Percentiles rank a stretch among this genome's conserved stretches.
Conservation (phyloP, 2,329 filamentous ascomycete genomes). For the Orbilia blumenaviensis region DNA sequence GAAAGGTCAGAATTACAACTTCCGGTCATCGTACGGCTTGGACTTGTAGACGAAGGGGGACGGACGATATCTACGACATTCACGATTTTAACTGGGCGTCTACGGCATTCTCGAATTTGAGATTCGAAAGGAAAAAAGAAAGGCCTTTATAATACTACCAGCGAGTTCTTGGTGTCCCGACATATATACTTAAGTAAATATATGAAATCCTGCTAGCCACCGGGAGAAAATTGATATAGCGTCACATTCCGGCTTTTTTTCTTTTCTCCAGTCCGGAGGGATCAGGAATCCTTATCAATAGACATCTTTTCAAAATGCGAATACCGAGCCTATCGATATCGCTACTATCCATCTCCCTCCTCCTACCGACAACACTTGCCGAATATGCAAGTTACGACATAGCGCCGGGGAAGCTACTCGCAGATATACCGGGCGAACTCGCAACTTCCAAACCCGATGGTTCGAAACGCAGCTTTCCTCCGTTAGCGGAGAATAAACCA, state of each 20-base stretch:
- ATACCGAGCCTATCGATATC: conserved; percentile 28
- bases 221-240: conserved; percentile 2
- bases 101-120: conserved; percentile 9
- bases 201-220: conserved; percentile 3
- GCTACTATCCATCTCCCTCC: conserved; percentile 32
- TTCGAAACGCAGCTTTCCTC: conserved; percentile 30
- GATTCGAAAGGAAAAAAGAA: no score
- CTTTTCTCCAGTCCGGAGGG: not conserved
- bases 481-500: conserved; percentile 20
- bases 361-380: conserved; percentile 31
- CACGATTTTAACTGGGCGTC: not conserved
- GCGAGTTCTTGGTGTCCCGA: conserved; percentile 19
- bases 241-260: not conserved
- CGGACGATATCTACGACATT: not conserved
- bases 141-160: not conserved
- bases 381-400: conserved; percentile 32
- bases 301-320: conserved; percentile 26
- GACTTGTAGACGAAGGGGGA: not conserved
- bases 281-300: not conserved
- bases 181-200: no score
- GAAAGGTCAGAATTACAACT: not conserved
- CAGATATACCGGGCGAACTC: conserved; percentile 3
- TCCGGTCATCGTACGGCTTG: not conserved
- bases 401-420: conserved; percentile 16
- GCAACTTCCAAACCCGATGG: not conserved